Base-by-base conservation (phyloP, 2,329 filamentous ascomycete species). In the Acarospora socialis region DNA sequence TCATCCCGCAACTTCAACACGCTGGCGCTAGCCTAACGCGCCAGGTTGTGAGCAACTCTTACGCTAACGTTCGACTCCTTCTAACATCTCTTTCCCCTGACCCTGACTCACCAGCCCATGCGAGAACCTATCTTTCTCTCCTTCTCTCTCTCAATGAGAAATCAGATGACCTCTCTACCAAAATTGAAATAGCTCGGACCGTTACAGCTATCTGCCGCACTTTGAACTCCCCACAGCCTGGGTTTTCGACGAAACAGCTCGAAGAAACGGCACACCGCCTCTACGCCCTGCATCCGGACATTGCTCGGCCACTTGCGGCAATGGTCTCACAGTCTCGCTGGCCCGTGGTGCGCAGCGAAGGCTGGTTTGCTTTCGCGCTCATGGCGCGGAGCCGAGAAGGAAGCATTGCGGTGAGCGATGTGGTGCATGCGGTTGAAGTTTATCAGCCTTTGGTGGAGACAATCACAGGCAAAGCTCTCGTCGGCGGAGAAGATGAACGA, bases 331-430 rank as follows among this genome's bases (percentile, higher is more conserved):
- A 65, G 35, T 52, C 55, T 4, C 55, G 61, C 35, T 65, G 61
- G 56, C 57, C 60, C 13, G 55, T 64, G 20, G 53, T 65, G 27
- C 51, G 57, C 14, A 60, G 58, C 29, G 61, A 66, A 43, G 62
- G 60, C 2, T 61, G 60, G 54, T 64, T 65, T 44, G 58, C 59
- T 9, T 43, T 66, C 17, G 60, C 60, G 4, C 37, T 66, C 26
- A 61, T 65, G 52, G 56, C 57, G 7, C 54, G 52, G 5, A 50
- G 37, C 29, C 41, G 43, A 12, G 38, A 43, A 1, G 56, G 59
- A 2, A 46, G 49, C 34, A 27, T 34, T 7, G 49, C 53, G 2
- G 55, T 55, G 15, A 44, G 47, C 8, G 43, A 54, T 21, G 54
- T 51, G 26, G 33, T 61, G 16, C 44, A 53, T 20, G 50, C 51